Evolutionary conservation across 495 filamentous ascomycete genomes (phyloP).

Genomic region (Penicillium crystallinum): DNA sequence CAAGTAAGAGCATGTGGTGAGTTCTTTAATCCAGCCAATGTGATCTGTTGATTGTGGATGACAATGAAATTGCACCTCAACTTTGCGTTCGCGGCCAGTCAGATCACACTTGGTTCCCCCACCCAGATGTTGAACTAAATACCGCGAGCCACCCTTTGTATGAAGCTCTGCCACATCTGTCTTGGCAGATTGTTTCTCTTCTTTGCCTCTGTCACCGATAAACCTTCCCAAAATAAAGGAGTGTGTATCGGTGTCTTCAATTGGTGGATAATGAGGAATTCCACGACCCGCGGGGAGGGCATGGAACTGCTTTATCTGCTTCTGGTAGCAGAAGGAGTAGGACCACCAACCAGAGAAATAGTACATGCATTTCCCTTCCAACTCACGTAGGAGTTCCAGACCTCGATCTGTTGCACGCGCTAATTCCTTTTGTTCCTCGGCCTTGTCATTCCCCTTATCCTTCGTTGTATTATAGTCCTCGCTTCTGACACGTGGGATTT

Average conservation of each 20-base stretch:
- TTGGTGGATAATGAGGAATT: conserved; percentile 63
- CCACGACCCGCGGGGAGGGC: conserved; percentile 63
- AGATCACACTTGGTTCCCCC: conserved; percentile 90
- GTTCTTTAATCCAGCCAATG: conserved; percentile 93
- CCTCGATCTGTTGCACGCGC: conserved; percentile 77
- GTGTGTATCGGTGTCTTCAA: conserved; percentile 67
- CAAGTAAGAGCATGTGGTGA: conserved; percentile 87
- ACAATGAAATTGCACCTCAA: conserved; percentile 94
- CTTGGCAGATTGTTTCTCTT: conserved; percentile 22
- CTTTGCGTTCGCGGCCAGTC: conserved; percentile 74
- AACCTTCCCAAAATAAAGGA: conserved; percentile 76
- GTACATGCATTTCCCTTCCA: conserved; percentile 86
- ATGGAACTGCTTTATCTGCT: conserved; percentile 87
- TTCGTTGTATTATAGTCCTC: conserved; percentile 43
- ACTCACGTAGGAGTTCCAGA: conserved; percentile 81
- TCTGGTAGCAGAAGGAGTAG: conserved; percentile 91
- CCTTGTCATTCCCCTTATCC: conserved; percentile 49
- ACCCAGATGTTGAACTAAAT: conserved; percentile 81
- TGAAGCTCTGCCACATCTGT: conserved; percentile 59
- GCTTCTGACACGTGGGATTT: conserved; percentile 66
- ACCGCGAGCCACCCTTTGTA: conserved; percentile 76
- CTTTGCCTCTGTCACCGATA: conserved; percentile 18
- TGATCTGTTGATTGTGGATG: conserved; percentile 73
- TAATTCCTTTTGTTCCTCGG: conserved; percentile 80
- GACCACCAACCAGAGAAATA: conserved; percentile 95